Conservation (phyloP, 2,329 filamentous ascomycete species). For the Fusarium tuaranense region DNA sequence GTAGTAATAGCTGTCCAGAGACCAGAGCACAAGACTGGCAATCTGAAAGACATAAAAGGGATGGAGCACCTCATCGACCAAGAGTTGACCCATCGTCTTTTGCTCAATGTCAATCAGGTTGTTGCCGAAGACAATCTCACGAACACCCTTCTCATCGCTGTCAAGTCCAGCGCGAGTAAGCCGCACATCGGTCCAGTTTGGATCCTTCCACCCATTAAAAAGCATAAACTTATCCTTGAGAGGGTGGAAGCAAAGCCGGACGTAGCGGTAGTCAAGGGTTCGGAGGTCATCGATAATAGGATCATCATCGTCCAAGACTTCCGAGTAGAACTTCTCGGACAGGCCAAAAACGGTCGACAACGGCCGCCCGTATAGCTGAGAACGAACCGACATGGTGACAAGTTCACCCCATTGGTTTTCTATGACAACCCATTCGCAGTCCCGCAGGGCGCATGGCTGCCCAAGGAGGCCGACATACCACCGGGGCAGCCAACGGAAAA, state of each 20-base stretch:
- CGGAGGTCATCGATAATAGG: slow-evolving; percentile 81
- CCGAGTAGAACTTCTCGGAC: slow-evolving; percentile 68
- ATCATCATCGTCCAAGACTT: slow-evolving; percentile 72
- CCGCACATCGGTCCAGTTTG: slow-evolving; percentile 83
- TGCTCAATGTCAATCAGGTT: slow-evolving; percentile 95
- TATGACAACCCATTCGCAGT: slow-evolving; percentile 91
- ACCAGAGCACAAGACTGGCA: slow-evolving; percentile 94
- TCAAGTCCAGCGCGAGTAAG: slow-evolving; percentile 84
- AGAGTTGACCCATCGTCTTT: slow-evolving; percentile 83
- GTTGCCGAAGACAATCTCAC: slow-evolving; percentile 87
- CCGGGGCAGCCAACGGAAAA: slow-evolving; percentile 90
- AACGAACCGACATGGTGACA: slow-evolving; percentile 76
- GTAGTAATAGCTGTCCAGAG: slow-evolving; percentile 96
- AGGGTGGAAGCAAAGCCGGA: slow-evolving; percentile 92
- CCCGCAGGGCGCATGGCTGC: slow-evolving; percentile 72
- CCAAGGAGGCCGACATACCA: slow-evolving; percentile 87
- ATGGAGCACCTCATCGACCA: slow-evolving; percentile 95
- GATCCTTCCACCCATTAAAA: slow-evolving; percentile 93
- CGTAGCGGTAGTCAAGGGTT: slow-evolving; percentile 91
- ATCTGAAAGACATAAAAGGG: slow-evolving; percentile 99
- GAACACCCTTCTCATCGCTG: slow-evolving; percentile 85
- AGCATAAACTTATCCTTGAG: slow-evolving; percentile 89
- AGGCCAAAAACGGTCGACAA: slow-evolving; percentile 75
- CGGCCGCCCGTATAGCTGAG: slow-evolving; percentile 64
- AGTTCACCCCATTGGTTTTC: slow-evolving; percentile 99